Percentiles rank a stretch among this genome's conserved stretches.
Evolutionary conservation across 805 yeast species (phyloP).

Genomic region (Wickerhamomyces bovis): DNA sequence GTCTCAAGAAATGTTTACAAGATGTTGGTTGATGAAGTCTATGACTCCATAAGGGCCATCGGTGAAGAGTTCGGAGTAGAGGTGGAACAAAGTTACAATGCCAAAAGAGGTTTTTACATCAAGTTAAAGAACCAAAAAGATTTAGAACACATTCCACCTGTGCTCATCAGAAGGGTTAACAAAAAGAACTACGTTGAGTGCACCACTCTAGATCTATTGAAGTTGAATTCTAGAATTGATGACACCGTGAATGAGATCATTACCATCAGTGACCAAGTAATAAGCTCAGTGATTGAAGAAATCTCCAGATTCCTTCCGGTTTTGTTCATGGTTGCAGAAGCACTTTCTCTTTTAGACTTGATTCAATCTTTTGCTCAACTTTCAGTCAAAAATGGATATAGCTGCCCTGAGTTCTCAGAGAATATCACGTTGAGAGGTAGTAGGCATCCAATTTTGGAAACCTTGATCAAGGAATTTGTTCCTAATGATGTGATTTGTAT

Average conservation of each 20-base stretch:
- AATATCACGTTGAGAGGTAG: constrained; percentile 24
- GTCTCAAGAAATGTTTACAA: constrained; percentile 38
- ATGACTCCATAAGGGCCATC: constrained; percentile 22
- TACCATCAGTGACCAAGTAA: constrained; percentile 34
- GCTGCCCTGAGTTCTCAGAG: constrained; percentile 33
- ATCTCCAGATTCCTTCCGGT: constrained; percentile 27
- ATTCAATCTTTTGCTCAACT: constrained; percentile 29
- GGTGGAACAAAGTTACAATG: constrained; percentile 30
- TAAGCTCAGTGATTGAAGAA: constrained; percentile 27
- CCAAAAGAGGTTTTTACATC: constrained; percentile 33
- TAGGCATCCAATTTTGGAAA: constrained; percentile 40
- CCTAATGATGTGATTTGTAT: constrained; percentile 35
- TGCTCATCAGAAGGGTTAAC: constrained; percentile 28
- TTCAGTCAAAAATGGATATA: constrained; percentile 22
- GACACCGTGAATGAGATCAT: constrained; percentile 36
- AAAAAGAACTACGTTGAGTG: constrained; percentile 32
- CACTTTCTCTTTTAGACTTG: constrained; percentile 36
- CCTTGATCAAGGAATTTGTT: constrained; percentile 23
- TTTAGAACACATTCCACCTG: constrained; percentile 22
- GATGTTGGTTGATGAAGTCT: constrained; percentile 31
- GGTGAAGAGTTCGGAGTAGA: constrained; percentile 20
- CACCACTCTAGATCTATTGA: constrained; percentile 34
- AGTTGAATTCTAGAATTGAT: constrained; percentile 34
- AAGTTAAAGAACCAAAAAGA: constrained; percentile 22
- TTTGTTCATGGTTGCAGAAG: constrained; percentile 38